Evolutionary conservation across 768 basidiomycete species (phyloP).

Genomic region (Russula olivacea): DNA sequence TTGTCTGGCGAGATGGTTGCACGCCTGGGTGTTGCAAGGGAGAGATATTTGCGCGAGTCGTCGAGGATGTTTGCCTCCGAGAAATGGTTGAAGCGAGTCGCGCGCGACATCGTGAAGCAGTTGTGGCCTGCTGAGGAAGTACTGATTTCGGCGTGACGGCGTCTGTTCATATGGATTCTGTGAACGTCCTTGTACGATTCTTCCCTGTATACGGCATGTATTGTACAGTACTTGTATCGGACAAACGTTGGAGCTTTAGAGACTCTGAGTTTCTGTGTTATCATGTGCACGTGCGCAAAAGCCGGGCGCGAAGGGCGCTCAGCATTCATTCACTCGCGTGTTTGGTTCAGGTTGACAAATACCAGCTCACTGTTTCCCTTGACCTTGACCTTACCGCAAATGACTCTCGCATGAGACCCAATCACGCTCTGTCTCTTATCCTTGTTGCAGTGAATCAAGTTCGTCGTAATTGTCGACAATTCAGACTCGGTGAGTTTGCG

Average conservation of each 20-base stretch:
- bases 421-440: not conserved
- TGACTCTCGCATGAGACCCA: slow-evolving; percentile 4
- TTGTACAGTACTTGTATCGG: too few relatives aligned
- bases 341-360: slow-evolving; percentile 28
- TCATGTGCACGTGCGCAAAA: too few relatives aligned
- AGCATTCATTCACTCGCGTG: not conserved
- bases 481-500: slow-evolving; percentile 34
- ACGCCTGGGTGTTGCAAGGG: not conserved
- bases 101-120: not conserved
- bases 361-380: not conserved
- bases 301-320: too few relatives aligned
- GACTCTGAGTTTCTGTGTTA: too few relatives aligned
- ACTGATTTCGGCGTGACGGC: not conserved
- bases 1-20: not conserved
- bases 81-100: not conserved
- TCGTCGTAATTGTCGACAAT: slow-evolving; percentile 39
- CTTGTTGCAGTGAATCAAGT: slow-evolving; percentile 34
- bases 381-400: not conserved
- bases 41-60: slow-evolving; percentile 1
- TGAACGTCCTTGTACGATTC: not conserved
- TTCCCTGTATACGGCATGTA: not conserved
- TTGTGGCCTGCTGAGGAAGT: not conserved
- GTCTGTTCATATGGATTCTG: not conserved
- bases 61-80: not conserved
- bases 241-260: too few relatives aligned